Conservation (phyloP, 176 grass and related monocot species). For the Eremochloa ophiuroides region DNA sequence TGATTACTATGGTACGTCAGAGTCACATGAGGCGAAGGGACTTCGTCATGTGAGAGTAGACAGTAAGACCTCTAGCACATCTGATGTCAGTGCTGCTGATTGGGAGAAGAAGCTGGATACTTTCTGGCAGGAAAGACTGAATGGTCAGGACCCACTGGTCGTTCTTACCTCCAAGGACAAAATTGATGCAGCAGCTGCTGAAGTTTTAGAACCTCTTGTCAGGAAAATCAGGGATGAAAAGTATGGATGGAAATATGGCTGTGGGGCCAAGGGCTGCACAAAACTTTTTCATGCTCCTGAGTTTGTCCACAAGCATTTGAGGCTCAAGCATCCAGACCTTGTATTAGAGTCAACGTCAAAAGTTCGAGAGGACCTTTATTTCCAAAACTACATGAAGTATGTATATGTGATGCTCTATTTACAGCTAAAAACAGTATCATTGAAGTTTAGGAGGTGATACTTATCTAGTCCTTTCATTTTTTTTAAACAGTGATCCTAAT, state of each 20-base stretch:
- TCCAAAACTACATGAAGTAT: conserved; percentile 99
- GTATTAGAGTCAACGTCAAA: conserved; percentile 90
- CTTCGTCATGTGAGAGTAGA: conserved; percentile 86
- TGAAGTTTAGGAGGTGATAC: background rate
- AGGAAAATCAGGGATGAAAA: conserved; percentile 99
- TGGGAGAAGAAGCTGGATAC: conserved; percentile 96
- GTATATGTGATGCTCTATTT: conserved; percentile 19
- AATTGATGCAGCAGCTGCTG: conserved; percentile 85
- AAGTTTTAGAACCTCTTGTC: conserved; percentile 78
- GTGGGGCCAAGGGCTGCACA: conserved; percentile 94
- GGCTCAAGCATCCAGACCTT: conserved; percentile 89
- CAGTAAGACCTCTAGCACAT: conserved; percentile 49
- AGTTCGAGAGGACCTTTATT: conserved; percentile 94
- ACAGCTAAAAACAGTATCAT: background rate
- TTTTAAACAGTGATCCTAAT: conserved; percentile 75
- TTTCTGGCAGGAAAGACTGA: conserved; percentile 75
- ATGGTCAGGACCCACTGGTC: conserved; percentile 80
- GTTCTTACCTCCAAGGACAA: conserved; percentile 84
- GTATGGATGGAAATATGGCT: conserved; percentile 99
- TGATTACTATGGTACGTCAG: conserved; percentile 92
- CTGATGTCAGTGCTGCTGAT: conserved; percentile 54
- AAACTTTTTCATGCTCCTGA: conserved; percentile 99
- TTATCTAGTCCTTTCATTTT: conserved; percentile 28
- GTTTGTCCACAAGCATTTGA: conserved; percentile 98
- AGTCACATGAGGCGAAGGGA: conserved; percentile 66